phyloP scores from a whole-genome alignment of 306 rosid species.

The Vigna nakashimae region DNA sequence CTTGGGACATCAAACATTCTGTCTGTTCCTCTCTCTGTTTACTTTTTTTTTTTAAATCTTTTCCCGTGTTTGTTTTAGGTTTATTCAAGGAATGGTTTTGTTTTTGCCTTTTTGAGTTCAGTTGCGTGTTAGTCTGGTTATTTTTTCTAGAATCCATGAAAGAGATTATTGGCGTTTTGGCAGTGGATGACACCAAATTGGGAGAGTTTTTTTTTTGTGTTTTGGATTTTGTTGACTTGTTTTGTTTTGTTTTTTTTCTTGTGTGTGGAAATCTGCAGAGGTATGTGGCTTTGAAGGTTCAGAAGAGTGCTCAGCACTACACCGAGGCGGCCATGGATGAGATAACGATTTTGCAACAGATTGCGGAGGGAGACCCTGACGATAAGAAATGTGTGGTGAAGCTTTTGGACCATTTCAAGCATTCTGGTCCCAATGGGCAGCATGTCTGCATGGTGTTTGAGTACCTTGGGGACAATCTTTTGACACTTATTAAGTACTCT shows the following conservation, averaged over 20 bases:
- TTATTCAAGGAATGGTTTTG: neutral
- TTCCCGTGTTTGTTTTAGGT: neutral
- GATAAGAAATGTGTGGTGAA: conserved; percentile 93
- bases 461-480: conserved; percentile 91
- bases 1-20: conserved; percentile 75
- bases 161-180: conserved; percentile 1
- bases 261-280: conserved; percentile 59
- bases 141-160: neutral
- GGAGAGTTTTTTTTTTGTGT: neutral
- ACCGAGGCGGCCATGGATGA: conserved; percentile 98
- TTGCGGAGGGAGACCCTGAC: conserved; percentile 84
- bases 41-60: neutral
- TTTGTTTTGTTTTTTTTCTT: neutral
- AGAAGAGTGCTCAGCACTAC: conserved; percentile 98
- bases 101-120: conserved; percentile 9
- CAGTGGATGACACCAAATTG: conserved; percentile 6
- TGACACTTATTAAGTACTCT: conserved; percentile 83
- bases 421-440: conserved; percentile 93
- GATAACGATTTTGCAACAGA: conserved; percentile 89
- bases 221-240: neutral
- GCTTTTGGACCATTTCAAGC: conserved; percentile 96
- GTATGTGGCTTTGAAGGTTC: conserved; percentile 93
- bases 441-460: conserved; percentile 98
- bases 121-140: conserved; percentile 12
- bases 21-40: conserved; percentile 49